A percentile compares a stretch with the other conserved stretches of the same genome.
These are phyloP conservation scores for Fonsecaea monophora DNA, from an alignment of 2,329 filamentous ascomycete species.

Conservation along the genomic window DNA sequence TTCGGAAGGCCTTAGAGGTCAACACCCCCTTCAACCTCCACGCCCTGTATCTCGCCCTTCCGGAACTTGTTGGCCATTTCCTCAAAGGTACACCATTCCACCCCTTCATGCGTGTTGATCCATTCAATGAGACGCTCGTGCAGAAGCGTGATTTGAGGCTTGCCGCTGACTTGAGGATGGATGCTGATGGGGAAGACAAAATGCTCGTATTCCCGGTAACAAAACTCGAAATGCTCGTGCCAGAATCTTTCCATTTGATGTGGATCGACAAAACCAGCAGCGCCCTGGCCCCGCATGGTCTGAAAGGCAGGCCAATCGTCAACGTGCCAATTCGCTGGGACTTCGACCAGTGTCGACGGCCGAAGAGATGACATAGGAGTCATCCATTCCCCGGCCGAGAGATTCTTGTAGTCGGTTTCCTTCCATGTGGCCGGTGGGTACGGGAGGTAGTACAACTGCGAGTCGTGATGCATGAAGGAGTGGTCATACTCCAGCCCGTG, in stretches of 20 bases:
- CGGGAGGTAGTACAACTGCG: constrained; percentile 37
- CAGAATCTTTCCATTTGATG: constrained; percentile 52
- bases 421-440: constrained; percentile 26
- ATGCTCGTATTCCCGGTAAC: constrained; percentile 54
- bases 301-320: constrained; percentile 57
- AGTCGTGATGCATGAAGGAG: constrained; percentile 58
- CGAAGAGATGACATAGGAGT: constrained; percentile 50
- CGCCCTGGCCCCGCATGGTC: constrained; percentile 43
- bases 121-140: constrained; percentile 57
- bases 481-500: constrained; percentile 56
- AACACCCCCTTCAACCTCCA: constrained; percentile 43
- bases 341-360: constrained; percentile 50
- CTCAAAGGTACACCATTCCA: constrained; percentile 63
- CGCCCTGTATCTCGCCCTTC: constrained; percentile 49
- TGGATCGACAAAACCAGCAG: constrained; percentile 43
- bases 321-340: constrained; percentile 56
- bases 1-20: constrained; percentile 15
- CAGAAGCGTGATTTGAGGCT: constrained; percentile 56
- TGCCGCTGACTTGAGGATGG: constrained; percentile 58
- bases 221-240: constrained; percentile 56
- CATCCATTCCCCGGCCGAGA: constrained; percentile 38
- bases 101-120: constrained; percentile 54
- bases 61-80: constrained; percentile 75
- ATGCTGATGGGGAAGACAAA: constrained; percentile 58
- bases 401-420: constrained; percentile 33